A percentile compares a stretch with the other conserved stretches of the same genome.
These are phyloP conservation scores for Cladophialophora yegresii DNA, from an alignment of 2,329 filamentous ascomycete species.

Conservation along the genomic window DNA sequence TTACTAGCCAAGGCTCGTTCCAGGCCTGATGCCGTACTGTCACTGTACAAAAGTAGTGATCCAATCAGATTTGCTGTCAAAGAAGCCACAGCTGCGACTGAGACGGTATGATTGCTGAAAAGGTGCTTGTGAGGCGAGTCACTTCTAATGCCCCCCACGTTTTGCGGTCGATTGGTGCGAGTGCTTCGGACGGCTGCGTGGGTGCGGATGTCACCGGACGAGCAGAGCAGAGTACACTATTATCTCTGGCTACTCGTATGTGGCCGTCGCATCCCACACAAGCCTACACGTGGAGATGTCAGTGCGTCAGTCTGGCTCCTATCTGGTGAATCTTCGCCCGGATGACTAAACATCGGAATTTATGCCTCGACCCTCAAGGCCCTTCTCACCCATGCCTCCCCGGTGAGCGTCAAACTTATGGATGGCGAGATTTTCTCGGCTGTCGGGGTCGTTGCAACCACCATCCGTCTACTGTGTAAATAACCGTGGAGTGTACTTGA, in stretches of 20 bases:
- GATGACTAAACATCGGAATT: neutral
- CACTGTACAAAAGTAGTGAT: neutral
- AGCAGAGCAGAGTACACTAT: neutral
- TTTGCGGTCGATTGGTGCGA: neutral
- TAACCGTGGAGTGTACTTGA: neutral
- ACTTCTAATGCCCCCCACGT: neutral
- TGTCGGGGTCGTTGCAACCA: slow-evolving; percentile 1
- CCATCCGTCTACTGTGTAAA: neutral
- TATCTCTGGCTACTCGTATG: neutral
- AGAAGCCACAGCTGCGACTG: neutral
- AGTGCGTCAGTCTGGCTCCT: too few species aligned
- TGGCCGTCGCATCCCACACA: neutral
- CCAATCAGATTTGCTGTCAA: neutral
- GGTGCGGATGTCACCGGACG: slow-evolving; percentile 7
- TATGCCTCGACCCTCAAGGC: neutral
- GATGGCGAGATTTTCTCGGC: slow-evolving; percentile 9
- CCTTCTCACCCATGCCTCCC: neutral
- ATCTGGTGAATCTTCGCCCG: neutral
- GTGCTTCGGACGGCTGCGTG: neutral
- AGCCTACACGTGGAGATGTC: neutral
- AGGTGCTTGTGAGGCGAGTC: neutral
- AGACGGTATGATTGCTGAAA: neutral
- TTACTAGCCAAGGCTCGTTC: too few species aligned
- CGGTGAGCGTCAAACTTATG: neutral
- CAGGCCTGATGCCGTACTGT: neutral